phyloP scores from a whole-genome alignment of 371 early-diverging fungal species.

The Antonospora locustae region DNA sequence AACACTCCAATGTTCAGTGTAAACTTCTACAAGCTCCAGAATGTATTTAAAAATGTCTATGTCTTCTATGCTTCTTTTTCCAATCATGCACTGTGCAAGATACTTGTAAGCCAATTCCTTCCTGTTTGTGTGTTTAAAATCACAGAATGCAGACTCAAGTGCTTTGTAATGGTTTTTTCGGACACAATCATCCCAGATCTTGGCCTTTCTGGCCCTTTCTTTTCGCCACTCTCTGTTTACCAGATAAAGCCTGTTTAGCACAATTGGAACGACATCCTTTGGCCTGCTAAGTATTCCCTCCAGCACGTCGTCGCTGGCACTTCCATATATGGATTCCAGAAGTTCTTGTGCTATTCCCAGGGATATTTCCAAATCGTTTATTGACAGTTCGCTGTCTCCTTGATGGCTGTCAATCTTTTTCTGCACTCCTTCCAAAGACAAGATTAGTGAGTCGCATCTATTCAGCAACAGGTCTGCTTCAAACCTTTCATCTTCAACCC shows the following conservation, averaged over 20 bases:
- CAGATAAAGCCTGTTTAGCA: conserved; percentile 79
- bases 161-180: conserved; percentile 82
- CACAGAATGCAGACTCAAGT: conserved; percentile 75
- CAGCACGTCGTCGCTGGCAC: conserved; percentile 43
- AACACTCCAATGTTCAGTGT: conserved; percentile 7
- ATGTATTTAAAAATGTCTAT: conserved; percentile 52
- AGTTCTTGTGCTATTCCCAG: conserved; percentile 59
- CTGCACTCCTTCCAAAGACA: conserved; percentile 70
- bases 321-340: conserved; percentile 57
- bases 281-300: conserved; percentile 75
- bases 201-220: conserved; percentile 65
- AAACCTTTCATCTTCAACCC: conserved; percentile 88
- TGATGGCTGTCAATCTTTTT: conserved; percentile 47
- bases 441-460: conserved; percentile 72
- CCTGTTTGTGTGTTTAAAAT: conserved; percentile 72
- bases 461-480: conserved; percentile 91
- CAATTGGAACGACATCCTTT: conserved; percentile 74
- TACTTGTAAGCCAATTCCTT: conserved; percentile 64
- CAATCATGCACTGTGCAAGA: conserved; percentile 58
- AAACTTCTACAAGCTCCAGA: conserved; percentile 48
- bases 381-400: conserved; percentile 59
- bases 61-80: conserved; percentile 32
- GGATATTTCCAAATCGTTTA: conserved; percentile 59
- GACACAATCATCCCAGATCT: conserved; percentile 81
- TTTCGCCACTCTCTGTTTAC: conserved; percentile 89